phyloP scores from a whole-genome alignment of 208 protist genomes.

The Trichomonas vaginalis region DNA sequence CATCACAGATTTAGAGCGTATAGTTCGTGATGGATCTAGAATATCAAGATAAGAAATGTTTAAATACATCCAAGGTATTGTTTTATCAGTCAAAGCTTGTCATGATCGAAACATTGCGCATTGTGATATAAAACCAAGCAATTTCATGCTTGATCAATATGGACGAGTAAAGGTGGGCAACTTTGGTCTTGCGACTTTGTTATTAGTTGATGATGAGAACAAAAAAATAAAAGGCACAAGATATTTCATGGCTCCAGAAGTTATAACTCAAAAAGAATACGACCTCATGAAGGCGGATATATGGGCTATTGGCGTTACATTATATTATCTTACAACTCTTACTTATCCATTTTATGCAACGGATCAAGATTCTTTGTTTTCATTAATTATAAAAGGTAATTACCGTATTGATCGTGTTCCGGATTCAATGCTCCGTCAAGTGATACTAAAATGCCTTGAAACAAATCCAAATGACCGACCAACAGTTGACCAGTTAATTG shows the following conservation, averaged over 20 bases:
- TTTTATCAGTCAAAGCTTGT: constrained; percentile 40
- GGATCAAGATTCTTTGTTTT: not conserved
- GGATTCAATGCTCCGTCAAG: not conserved
- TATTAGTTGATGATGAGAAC: not conserved
- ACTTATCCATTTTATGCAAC: not conserved
- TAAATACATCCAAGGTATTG: constrained; percentile 24
- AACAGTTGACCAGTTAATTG: not conserved
- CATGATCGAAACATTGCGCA: constrained; percentile 48
- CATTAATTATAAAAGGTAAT: not conserved
- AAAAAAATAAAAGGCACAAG: not conserved
- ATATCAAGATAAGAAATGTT: not conserved
- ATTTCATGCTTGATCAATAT: not conserved
- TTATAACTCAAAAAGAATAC: not conserved
- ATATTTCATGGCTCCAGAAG: not conserved
- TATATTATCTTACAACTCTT: not conserved
- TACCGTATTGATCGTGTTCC: not conserved
- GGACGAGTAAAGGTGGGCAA: not conserved
- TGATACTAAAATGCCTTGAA: not conserved
- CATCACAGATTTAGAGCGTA: not conserved
- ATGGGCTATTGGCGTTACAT: not conserved
- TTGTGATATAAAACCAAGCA: constrained; percentile 34
- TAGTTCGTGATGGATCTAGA: not conserved
- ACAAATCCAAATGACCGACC: not conserved
- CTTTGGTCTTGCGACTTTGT: not conserved
- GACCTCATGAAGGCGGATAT: not conserved